Percentiles rank a stretch among this genome's conserved stretches.
phyloP scores from a whole-genome alignment of 2,329 filamentous ascomycete species.

The Cephalotrichum gorgonifer region DNA sequence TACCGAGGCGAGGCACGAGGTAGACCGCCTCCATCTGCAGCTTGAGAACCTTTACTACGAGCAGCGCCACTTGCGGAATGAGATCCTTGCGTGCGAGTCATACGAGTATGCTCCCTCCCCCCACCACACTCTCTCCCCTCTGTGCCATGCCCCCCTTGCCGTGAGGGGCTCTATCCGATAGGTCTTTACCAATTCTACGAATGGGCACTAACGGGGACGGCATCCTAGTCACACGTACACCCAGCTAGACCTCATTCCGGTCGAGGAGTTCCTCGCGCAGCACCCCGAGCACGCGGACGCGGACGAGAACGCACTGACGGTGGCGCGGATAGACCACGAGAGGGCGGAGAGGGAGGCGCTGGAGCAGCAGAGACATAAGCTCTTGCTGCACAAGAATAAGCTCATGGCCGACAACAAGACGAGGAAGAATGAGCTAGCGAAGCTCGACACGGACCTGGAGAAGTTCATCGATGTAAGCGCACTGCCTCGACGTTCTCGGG shows the following conservation, averaged over 20 bases:
- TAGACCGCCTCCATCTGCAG: slow-evolving; percentile 83
- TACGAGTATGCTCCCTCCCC: slow-evolving; percentile 62
- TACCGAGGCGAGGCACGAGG: slow-evolving; percentile 78
- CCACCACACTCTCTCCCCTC: background rate
- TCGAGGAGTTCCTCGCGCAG: slow-evolving; percentile 67
- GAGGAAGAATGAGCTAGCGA: slow-evolving; percentile 85
- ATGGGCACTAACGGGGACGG: background rate
- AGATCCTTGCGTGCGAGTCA: slow-evolving; percentile 82
- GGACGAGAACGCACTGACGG: slow-evolving; percentile 74
- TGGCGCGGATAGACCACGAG: slow-evolving; percentile 86
- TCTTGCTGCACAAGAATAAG: slow-evolving; percentile 56
- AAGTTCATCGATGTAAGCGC: slow-evolving; percentile 79
- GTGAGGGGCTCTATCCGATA: background rate
- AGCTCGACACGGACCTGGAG: slow-evolving; percentile 83
- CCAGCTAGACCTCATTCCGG: slow-evolving; percentile 72
- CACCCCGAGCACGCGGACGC: slow-evolving; percentile 65
- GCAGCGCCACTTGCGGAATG: slow-evolving; percentile 78
- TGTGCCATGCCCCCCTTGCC: background rate
- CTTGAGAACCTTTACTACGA: slow-evolving; percentile 96
- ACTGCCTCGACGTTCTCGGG: background rate
- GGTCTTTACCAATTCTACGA: background rate
- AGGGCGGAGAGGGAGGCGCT: slow-evolving; percentile 72
- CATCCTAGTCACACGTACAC: slow-evolving; percentile 71
- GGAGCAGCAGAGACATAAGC: slow-evolving; percentile 71
- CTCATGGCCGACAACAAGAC: slow-evolving; percentile 70